These are phyloP conservation scores for Myrica gale DNA, from an alignment of 306 rosid species.

Conservation along the genomic window DNA sequence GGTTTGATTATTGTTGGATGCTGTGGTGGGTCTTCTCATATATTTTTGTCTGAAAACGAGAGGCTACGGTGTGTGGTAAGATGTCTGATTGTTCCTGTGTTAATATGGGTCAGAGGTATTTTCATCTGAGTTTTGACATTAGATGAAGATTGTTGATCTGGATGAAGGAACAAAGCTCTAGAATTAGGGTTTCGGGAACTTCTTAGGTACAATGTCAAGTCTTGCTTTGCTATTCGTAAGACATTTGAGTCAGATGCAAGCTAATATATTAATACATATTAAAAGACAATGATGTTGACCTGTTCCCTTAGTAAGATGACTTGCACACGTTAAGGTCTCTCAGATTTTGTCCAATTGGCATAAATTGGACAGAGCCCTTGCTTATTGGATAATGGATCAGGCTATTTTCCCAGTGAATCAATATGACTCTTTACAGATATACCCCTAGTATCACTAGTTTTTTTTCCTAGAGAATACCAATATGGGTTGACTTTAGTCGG, in stretches of 20 bases:
- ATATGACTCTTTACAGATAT: background rate
- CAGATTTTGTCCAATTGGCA: background rate
- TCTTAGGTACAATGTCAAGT: background rate
- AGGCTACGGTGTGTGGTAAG: background rate
- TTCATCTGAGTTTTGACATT: background rate
- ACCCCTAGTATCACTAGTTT: background rate
- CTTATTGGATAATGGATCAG: background rate
- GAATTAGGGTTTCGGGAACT: background rate
- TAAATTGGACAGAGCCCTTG: background rate
- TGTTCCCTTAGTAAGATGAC: background rate
- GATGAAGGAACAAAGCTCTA: background rate
- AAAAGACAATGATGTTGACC: background rate
- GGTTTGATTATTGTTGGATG: background rate
- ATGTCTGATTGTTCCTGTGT: background rate
- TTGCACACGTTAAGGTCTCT: background rate
- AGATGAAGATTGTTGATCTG: background rate
- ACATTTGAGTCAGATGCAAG: background rate
- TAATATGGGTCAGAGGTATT: background rate
- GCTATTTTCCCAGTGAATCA: background rate
- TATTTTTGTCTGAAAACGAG: background rate
- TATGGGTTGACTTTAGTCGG: background rate
- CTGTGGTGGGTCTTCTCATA: background rate
- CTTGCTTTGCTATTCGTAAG: background rate
- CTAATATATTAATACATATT: background rate
- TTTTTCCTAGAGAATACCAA: background rate